Evolutionary conservation across 371 early-diverging fungal species (phyloP), one percentile per base, ranked within the genome.

Genomic region (Mucor circinelloides): DNA sequence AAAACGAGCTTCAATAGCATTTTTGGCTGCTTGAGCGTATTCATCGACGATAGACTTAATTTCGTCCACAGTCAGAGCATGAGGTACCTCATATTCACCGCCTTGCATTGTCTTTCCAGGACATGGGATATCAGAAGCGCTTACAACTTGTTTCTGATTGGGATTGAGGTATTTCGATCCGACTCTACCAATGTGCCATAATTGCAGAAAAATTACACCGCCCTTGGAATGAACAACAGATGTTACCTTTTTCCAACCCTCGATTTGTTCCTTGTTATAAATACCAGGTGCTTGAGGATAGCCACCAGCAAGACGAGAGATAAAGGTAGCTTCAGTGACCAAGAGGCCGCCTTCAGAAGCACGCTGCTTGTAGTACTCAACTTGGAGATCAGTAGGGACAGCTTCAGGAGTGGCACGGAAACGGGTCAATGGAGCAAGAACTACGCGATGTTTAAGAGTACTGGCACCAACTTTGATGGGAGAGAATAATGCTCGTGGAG

Each of bases 291-390:
- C 67, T 34, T 63, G 74, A 23, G 72, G 73, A 64, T 64, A 70
- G 21, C 66, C 64, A 23, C 76, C 76, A 5, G 83, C 85, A n/a
- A 62, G 63, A 12, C 60, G 67, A 34, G 67, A 65, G 34, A 83
- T 77, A 30, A 77, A 66, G 5, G 85, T 80, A 27, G 81, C 89
- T 69, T 88, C 90, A 34, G 82, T 72, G 27, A 90, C 75, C n/a
- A 88, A 61, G 0, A 90, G 69, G 28, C 88, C 88, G 40, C 86
- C 87, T n/a, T 64, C 38, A 6, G 78, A 80, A 3, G 87, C 81
- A 28, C 91, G 73, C 67, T 90, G 89, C 8, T 48, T 64, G 55
- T 89, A 90, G 72, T 89, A 87, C 57, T 82, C 77, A 12, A 62
- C 75, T 58, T 76, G 68, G 27, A 85, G 64, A 61, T 71, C 74